Conservation (phyloP, 2,329 filamentous ascomycete species). For the Fusarium torulosum region DNA sequence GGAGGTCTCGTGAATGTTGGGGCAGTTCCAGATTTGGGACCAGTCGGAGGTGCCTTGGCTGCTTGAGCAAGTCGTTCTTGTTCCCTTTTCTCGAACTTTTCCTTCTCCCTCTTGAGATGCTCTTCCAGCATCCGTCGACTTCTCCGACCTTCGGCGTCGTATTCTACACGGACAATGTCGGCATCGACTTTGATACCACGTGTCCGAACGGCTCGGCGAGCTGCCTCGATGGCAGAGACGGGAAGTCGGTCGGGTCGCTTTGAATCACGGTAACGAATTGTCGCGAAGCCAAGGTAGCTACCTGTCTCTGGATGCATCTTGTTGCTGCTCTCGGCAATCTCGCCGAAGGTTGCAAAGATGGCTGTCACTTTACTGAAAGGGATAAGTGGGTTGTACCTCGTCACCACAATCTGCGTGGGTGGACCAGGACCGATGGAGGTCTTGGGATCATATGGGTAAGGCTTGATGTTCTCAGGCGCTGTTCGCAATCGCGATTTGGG, state of each 20-base stretch:
- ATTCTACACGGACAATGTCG: slow-evolving; percentile 82
- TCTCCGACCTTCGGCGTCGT: slow-evolving; percentile 88
- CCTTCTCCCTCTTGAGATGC: slow-evolving; percentile 76
- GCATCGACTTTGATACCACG: slow-evolving; percentile 85
- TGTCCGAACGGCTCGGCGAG: slow-evolving; percentile 81
- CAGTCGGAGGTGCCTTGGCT: slow-evolving; percentile 54
- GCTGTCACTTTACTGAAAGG: slow-evolving; percentile 81
- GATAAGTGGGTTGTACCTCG: slow-evolving; percentile 93
- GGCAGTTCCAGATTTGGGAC: slow-evolving; percentile 52
- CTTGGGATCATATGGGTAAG: slow-evolving; percentile 83
- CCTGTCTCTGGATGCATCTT: slow-evolving; percentile 96
- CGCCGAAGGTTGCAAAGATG: slow-evolving; percentile 83
- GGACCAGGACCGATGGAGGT: slow-evolving; percentile 91
- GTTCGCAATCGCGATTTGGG: slow-evolving; percentile 78
- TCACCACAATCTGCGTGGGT: slow-evolving; percentile 90
- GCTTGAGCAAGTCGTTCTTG: slow-evolving; percentile 51
- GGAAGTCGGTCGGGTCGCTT: slow-evolving; percentile 59
- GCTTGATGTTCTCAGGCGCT: slow-evolving; percentile 82
- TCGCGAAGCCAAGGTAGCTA: slow-evolving; percentile 92
- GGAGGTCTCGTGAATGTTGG: slow-evolving; percentile 65
- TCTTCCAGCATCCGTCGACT: slow-evolving; percentile 83
- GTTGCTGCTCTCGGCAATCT: slow-evolving; percentile 91
- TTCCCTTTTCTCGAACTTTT: slow-evolving; percentile 71
- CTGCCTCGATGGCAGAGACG: slow-evolving; percentile 81
- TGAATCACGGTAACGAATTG: slow-evolving; percentile 87